Evolutionary conservation across 805 yeast species (phyloP).

Genomic region (Wickerhamomyces hampshirensis): DNA sequence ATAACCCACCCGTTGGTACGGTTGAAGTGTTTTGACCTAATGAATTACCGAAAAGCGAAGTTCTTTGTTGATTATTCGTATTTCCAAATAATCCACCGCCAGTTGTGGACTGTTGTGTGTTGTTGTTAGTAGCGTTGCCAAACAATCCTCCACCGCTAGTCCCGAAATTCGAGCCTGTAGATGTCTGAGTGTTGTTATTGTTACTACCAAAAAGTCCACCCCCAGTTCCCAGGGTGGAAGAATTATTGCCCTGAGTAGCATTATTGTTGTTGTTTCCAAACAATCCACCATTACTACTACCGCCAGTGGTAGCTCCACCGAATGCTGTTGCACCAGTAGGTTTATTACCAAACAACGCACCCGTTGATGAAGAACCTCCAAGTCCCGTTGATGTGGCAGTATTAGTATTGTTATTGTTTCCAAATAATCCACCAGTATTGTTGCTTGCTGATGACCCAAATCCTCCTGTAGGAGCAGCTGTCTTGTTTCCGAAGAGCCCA

Average conservation of each 20-base stretch:
- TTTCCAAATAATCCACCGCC: conserved; percentile 28
- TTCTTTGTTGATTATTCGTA: conserved; percentile 15
- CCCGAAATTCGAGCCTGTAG: conserved; percentile 2
- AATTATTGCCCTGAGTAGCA: conserved; percentile 2
- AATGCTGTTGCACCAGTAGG: conserved; percentile 24
- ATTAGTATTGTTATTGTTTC: conserved; percentile 29
- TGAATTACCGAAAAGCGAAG: conserved; percentile 30
- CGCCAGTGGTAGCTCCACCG: conserved; percentile 19
- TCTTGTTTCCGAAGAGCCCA: conserved; percentile 26
- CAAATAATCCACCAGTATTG: conserved; percentile 38
- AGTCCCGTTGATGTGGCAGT: conserved; percentile 5
- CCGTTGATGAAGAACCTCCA: conserved; percentile 18
- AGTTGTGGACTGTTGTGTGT: conserved; percentile 16
- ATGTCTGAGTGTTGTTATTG: conserved; percentile 5
- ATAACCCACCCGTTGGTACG: conserved; percentile 20
- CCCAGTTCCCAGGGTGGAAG: conserved; percentile 16
- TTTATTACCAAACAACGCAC: conserved; percentile 38
- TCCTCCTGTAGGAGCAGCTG: conserved; percentile 21
- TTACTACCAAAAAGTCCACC: conserved; percentile 38
- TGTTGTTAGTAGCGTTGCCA: conserved; percentile 28
- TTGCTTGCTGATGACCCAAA: conserved; percentile 30
- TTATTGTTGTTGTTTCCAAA: conserved; percentile 30
- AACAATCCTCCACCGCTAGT: conserved; percentile 15
- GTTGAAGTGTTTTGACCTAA: conserved; percentile 14
- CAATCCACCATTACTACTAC: conserved; percentile 31